Base-by-base conservation (phyloP, 225 moss, liverwort and hornwort genomes). In the Sphagnum tenellum region DNA sequence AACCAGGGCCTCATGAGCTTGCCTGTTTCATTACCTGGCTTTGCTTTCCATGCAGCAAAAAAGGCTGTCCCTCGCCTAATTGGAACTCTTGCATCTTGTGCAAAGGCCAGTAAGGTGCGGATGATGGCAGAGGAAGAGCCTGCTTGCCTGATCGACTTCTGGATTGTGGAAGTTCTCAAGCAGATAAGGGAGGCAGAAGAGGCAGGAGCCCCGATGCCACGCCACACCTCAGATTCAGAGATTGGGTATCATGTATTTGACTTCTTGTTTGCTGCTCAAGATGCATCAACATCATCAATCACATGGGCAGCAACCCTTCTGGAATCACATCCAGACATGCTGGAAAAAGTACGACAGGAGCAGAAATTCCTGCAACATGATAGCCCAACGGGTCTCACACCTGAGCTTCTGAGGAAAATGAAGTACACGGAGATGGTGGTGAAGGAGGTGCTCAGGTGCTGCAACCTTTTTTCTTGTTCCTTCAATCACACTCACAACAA, bases 211-310 rank as follows among this genome's bases (percentile, higher is more conserved):
- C 89, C 90, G 0, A 65, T 67, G 44, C 98, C 98, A 2, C 68
- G 77, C 0, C 98, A 98, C 60, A 85, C 86, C 60, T 80, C 85
- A 44, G 87, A 98, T 61, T 5, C 56, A 53, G 90, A 98, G 9
- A 75, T 93, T 3, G 98, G 89, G 1, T 71, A 67, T 46, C 92
- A 90, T 61, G 65, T 93, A 56, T 98, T 93, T 64, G 98, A 98
- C 76, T 98, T 98, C 60, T 66, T 98, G 6, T 93, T 93, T 66
- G 96, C 96, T 0, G 81, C 98, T 3, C 98, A 98, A 64, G 93
- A 98, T 72, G 98, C 98, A 2, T 92, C 93, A 2, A 93, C 98
- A 2, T 90, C 98, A 9, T 90, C 93, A 6, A 71, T 98, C 48
- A 83, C 82, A n/a, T 98, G 98, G 98, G 80, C 87, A 8, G 73